Percentiles rank a stretch among this genome's conserved stretches.
Evolutionary conservation across 352 stramenopile genomes (phyloP).

Genomic region (Phytopythium delawarense): DNA sequence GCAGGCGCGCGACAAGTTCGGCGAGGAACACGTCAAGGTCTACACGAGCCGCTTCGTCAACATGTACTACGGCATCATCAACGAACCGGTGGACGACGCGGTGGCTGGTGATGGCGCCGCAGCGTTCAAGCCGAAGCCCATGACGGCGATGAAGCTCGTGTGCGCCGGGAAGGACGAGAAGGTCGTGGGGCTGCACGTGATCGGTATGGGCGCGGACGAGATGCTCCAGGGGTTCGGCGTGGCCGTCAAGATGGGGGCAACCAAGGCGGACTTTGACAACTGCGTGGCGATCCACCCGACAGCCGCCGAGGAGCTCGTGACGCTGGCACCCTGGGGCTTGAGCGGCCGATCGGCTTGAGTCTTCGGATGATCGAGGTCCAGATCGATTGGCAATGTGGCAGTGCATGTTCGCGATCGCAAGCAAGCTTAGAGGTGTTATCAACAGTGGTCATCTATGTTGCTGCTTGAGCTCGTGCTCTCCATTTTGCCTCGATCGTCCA

Average conservation of each 20-base stretch:
- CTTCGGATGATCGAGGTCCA: background rate
- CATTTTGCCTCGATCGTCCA: background rate
- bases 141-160: conserved; percentile 95
- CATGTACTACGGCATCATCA: conserved; percentile 92
- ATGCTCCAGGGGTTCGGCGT: conserved; percentile 99
- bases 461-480: background rate
- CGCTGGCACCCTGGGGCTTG: conserved; percentile 83
- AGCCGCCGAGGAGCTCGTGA: conserved; percentile 96
- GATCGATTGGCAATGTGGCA: background rate
- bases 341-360: conserved; percentile 17
- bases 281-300: conserved; percentile 97
- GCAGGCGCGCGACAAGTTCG: conserved; percentile 88
- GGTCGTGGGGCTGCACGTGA: conserved; percentile 97
- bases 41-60: conserved; percentile 95
- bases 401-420: background rate
- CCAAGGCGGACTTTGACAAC: conserved; percentile 96
- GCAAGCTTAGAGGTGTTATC: background rate
- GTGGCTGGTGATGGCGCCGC: conserved; percentile 1
- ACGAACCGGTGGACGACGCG: conserved; percentile 39
- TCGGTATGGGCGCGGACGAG: conserved; percentile 94
- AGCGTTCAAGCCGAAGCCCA: conserved; percentile 75
- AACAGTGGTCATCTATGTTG: background rate
- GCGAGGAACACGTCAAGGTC: conserved; percentile 88
- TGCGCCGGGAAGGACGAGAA: conserved; percentile 83
- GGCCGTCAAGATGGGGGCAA: conserved; percentile 98